A percentile compares a stretch with the other conserved stretches of the same genome.
Conservation (phyloP, 129 eudicot genomes). For the Escallonia herrerae region DNA sequence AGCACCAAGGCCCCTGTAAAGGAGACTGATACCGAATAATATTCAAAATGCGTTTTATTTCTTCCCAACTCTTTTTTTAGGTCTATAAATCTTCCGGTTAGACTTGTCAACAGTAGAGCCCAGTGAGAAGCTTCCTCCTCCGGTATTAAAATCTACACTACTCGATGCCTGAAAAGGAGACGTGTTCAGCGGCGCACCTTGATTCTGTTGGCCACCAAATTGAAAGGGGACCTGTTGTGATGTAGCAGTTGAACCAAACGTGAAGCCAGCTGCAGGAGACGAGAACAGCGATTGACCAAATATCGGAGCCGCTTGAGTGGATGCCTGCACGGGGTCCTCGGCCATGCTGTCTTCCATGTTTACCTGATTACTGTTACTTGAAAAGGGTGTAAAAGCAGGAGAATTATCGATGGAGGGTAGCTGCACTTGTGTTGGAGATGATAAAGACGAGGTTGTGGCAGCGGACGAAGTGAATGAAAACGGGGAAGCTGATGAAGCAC, state of each 20-base stretch:
- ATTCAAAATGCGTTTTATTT: constrained; percentile 21
- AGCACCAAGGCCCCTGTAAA: background rate
- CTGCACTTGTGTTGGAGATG: constrained; percentile 28
- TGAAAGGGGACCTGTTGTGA: constrained; percentile 39
- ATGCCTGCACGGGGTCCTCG: constrained; percentile 63
- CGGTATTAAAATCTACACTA: constrained; percentile 51
- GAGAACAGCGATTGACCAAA: constrained; percentile 48
- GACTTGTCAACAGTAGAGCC: constrained; percentile 76
- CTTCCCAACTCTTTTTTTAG: constrained; percentile 38
- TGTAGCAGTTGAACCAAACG: constrained; percentile 51
- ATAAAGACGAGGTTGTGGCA: constrained; percentile 24
- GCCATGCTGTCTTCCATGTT: constrained; percentile 90
- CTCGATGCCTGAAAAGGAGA: constrained; percentile 57
- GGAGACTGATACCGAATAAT: background rate
- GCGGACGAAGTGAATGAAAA: constrained; percentile 42
- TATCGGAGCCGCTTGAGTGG: constrained; percentile 42
- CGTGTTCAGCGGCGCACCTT: constrained; percentile 31
- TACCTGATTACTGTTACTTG: constrained; percentile 54
- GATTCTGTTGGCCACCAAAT: constrained; percentile 64
- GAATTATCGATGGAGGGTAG: constrained; percentile 34
- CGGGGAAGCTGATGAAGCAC: constrained; percentile 39
- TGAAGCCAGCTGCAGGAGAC: constrained; percentile 32
- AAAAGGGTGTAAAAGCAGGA: constrained; percentile 30
- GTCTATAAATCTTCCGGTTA: constrained; percentile 39
- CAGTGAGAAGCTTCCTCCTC: constrained; percentile 88